Percentiles rank a stretch among this genome's conserved stretches.
These are phyloP conservation scores for Imleria badia DNA, from an alignment of 768 basidiomycete genomes.

Conservation along the genomic window DNA sequence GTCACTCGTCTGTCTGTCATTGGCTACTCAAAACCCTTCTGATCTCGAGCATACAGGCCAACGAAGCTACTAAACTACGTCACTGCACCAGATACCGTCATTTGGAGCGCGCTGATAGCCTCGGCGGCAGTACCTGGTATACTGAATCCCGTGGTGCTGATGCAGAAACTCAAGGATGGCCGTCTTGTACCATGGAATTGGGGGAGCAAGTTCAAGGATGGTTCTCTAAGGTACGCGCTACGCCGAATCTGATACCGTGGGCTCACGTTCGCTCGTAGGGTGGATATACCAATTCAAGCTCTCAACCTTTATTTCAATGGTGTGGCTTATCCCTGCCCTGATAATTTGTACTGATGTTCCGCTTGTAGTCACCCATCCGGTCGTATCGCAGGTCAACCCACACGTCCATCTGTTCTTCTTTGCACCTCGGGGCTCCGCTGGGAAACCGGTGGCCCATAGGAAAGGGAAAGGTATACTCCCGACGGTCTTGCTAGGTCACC, in stretches of 20 bases:
- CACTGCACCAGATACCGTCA: slow-evolving; percentile 89
- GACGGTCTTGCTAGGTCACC: not conserved
- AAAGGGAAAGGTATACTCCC: slow-evolving; percentile 73
- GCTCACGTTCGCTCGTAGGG: slow-evolving; percentile 43
- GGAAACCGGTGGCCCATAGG: slow-evolving; percentile 91
- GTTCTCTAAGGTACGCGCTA: slow-evolving; percentile 67
- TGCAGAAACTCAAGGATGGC: slow-evolving; percentile 86
- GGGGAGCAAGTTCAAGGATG: slow-evolving; percentile 93
- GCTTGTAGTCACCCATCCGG: slow-evolving; percentile 76
- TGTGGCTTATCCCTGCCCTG: slow-evolving; percentile 19
- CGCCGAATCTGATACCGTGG: not conserved
- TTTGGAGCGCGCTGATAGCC: slow-evolving; percentile 79
- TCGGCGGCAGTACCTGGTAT: slow-evolving; percentile 96
- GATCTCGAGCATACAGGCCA: slow-evolving; percentile 49
- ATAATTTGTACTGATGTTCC: slow-evolving; percentile 3
- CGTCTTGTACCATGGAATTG: slow-evolving; percentile 89
- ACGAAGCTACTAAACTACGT: slow-evolving; percentile 96
- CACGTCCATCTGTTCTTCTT: slow-evolving; percentile 96
- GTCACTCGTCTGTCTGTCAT: slow-evolving; percentile 64
- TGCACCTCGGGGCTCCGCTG: slow-evolving; percentile 83
- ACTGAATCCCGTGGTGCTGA: slow-evolving; percentile 90
- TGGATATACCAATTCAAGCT: slow-evolving; percentile 92
- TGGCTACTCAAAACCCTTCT: slow-evolving; percentile 3
- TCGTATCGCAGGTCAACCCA: slow-evolving; percentile 92
- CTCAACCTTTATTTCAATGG: slow-evolving; percentile 90